These are phyloP conservation scores for Erysimum pusillum DNA, from an alignment of 441 rosid genomes.

Conservation along the genomic window DNA sequence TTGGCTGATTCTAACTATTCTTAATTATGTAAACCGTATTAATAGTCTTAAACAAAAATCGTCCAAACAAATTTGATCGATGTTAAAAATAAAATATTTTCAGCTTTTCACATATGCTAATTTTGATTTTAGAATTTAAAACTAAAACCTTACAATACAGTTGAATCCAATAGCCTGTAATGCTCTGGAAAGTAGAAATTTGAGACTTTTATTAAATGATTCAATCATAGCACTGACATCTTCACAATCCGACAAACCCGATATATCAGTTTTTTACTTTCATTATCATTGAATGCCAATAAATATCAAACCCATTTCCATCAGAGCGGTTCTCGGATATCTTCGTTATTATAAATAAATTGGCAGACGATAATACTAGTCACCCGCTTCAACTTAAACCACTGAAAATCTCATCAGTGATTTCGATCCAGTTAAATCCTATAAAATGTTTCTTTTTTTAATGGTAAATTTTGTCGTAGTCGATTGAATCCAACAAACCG, in stretches of 20 bases:
- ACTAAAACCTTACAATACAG: background rate
- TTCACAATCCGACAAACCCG: slow-evolving; percentile 43
- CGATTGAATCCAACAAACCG: background rate
- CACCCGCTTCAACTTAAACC: background rate
- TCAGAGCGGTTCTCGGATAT: slow-evolving; percentile 2
- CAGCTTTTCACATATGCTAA: background rate
- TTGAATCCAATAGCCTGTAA: slow-evolving; percentile 33
- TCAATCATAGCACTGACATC: slow-evolving; percentile 45
- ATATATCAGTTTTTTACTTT: slow-evolving; percentile 29
- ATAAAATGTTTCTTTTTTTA: background rate
- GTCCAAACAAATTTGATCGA: too few relatives aligned
- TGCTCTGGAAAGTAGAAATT: slow-evolving; percentile 41
- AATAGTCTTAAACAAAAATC: background rate
- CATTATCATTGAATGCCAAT: slow-evolving; percentile 35
- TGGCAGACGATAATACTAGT: background rate
- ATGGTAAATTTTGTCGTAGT: background rate
- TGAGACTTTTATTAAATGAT: slow-evolving; percentile 26
- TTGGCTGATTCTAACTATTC: background rate
- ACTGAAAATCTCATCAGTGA: background rate
- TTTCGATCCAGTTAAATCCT: background rate
- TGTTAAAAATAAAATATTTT: background rate
- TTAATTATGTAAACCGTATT: background rate
- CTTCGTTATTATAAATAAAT: slow-evolving; percentile 2
- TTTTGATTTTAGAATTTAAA: background rate
- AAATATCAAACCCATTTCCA: slow-evolving; percentile 30